Conservation (phyloP, 148 eudicot species). For the Cornus kousa region DNA sequence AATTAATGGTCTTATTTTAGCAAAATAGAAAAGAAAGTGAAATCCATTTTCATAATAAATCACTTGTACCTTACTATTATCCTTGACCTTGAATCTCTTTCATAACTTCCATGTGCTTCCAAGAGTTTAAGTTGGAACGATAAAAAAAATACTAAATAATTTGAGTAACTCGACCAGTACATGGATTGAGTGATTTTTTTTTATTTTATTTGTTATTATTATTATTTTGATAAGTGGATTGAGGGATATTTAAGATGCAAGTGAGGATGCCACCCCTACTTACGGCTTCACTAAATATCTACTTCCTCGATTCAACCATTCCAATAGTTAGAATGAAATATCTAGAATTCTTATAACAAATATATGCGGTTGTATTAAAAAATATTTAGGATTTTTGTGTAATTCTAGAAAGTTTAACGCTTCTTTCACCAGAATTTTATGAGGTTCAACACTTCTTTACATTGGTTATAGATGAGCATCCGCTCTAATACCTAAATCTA, state of each 20-base stretch:
- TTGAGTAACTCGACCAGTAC: background rate
- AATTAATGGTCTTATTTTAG: background rate
- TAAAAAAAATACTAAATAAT: background rate
- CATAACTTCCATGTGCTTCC: background rate
- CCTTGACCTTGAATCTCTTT: background rate
- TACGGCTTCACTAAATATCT: background rate
- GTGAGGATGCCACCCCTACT: background rate
- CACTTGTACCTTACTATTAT: background rate
- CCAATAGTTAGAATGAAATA: background rate
- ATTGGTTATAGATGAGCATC: too few species aligned
- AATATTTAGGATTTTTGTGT: too few species aligned
- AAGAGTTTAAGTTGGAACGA: background rate
- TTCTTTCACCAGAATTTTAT: too few species aligned
- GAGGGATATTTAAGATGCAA: background rate
- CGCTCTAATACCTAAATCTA: too few species aligned
- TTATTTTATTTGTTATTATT: too few species aligned
- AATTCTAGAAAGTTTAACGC: too few species aligned
- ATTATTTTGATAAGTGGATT: too few species aligned
- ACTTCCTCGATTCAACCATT: background rate
- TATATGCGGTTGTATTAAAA: background rate
- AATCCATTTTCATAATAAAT: background rate
- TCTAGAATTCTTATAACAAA: too few species aligned
- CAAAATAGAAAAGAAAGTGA: background rate
- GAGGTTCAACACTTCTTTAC: too few species aligned
- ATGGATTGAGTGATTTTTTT: too few species aligned